phyloP scores from a whole-genome alignment of 495 filamentous ascomycete genomes.

The Bryoglossum gracile region DNA sequence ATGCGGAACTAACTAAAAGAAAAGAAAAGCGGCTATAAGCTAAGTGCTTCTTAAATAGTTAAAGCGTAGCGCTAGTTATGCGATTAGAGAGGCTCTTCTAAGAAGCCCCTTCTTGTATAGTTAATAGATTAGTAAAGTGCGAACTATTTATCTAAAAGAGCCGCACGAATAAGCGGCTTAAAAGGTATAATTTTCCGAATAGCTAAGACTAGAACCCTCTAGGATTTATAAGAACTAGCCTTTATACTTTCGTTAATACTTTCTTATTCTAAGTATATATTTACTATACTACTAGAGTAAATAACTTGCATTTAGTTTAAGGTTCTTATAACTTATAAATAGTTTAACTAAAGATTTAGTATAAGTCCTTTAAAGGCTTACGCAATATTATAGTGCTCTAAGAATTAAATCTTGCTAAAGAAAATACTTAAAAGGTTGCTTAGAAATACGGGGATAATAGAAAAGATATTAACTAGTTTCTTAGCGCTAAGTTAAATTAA shows the following conservation, averaged over 20 bases:
- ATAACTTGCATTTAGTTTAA: conserved; percentile 26
- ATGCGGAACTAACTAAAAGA: too few species aligned
- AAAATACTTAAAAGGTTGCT: conserved; percentile 25
- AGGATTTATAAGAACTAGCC: conserved; percentile 12
- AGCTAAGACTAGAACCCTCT: conserved; percentile 24
- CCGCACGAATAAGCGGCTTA: conserved; percentile 18
- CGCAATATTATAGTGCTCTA: conserved; percentile 7
- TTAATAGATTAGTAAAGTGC: conserved; percentile 17
- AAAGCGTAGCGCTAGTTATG: conserved; percentile 1
- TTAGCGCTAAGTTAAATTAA: conserved; percentile 5
- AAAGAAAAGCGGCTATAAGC: too few species aligned
- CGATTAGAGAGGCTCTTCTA: conserved; percentile 11
- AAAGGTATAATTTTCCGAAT: conserved; percentile 19
- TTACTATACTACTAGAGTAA: conserved; percentile 14
- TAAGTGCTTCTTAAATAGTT: too few species aligned
- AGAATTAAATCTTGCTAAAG: conserved; percentile 22
- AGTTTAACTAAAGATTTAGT: conserved; percentile 26
- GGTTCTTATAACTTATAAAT: conserved; percentile 24
- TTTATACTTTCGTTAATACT: conserved; percentile 10
- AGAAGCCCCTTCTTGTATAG: conserved; percentile 19
- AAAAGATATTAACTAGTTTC: conserved; percentile 3
- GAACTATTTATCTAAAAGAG: conserved; percentile 24
- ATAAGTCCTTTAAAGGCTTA: conserved; percentile 19
- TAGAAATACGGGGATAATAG: conserved; percentile 7
- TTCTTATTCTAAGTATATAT: conserved; percentile 22